Evolutionary conservation across 2,329 filamentous ascomycete species (phyloP).

Genomic region (Diaporthe caulivora): DNA sequence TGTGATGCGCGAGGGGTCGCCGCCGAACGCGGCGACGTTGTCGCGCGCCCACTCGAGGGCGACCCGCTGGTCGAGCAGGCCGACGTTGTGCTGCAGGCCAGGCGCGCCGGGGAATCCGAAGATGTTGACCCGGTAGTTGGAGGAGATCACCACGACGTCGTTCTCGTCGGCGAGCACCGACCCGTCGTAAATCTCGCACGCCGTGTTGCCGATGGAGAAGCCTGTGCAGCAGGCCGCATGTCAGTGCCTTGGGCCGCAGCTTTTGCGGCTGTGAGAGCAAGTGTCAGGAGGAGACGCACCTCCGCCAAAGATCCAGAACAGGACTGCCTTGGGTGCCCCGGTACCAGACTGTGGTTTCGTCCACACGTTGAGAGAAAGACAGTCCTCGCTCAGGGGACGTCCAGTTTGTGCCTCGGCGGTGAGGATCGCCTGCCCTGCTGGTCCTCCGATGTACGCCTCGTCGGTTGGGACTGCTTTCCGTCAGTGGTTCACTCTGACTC

Average conservation of each 20-base stretch:
- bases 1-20: conserved; percentile 41
- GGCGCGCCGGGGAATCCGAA: conserved; percentile 32
- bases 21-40: conserved; percentile 42
- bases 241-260: background rate
- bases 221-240: background rate
- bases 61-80: conserved; percentile 41
- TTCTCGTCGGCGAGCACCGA: conserved; percentile 20
- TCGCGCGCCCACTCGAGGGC: conserved; percentile 43
- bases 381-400: conserved; percentile 23
- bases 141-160: conserved; percentile 29
- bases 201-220: conserved; percentile 28
- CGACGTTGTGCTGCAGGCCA: conserved; percentile 39
- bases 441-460: conserved; percentile 4
- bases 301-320: conserved; percentile 34
- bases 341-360: conserved; percentile 5
- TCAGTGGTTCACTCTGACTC: background rate
- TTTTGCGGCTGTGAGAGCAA: no score
- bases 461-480: background rate
- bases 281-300: background rate
- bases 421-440: background rate
- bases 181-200: conserved; percentile 25
- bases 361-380: conserved; percentile 23
- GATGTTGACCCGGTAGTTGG: conserved; percentile 32
- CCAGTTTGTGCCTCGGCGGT: conserved; percentile 16
- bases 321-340: conserved; percentile 5